Base-by-base conservation (phyloP, 371 early-diverging fungal genomes). In the Aphelidium insulamus region DNA sequence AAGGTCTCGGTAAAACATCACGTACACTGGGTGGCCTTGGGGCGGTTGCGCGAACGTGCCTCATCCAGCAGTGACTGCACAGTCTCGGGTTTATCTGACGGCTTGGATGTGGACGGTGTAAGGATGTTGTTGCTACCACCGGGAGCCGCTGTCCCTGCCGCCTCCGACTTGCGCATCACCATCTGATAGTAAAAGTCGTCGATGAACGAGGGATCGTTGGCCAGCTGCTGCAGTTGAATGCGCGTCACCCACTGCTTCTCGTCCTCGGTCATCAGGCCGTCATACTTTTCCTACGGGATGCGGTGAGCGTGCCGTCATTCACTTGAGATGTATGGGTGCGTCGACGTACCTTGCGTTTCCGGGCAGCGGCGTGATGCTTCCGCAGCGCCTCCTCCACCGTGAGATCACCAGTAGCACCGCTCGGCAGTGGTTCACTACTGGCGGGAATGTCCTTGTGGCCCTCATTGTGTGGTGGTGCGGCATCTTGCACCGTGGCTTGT, bases 101-200 rank as follows among this genome's bases (percentile, higher is more conserved):
- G n/a, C n/a, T n/a, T n/a, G n/a, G n/a, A n/a, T n/a, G n/a, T n/a
- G n/a, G n/a, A n/a, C n/a, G n/a, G n/a, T n/a, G n/a, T n/a, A n/a
- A n/a, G n/a, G n/a, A n/a, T n/a, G n/a, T n/a, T n/a, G n/a, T n/a
- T n/a, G n/a, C n/a, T n/a, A n/a, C n/a, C n/a, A n/a, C n/a, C n/a
- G n/a, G n/a, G n/a, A n/a, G n/a, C n/a, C n/a, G n/a, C n/a, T n/a
- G n/a, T n/a, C n/a, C 4, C 17, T 24, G 5, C 21, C 21, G 19
- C 14, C n/a, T n/a, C n/a, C n/a, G n/a, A n/a, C n/a, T n/a, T n/a
- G n/a, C 74, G 71, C 34, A 82, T 61, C 4, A 73, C 62, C 10
- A 87, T 72, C 41, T 85, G 83, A 49, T 76, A 84, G 49, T 92
- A 92, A 41, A 85, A 92, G 43, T 90, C 91, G 37, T 88, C 91